Percentiles rank a stretch among this genome's conserved stretches.
These are phyloP conservation scores for Auriscalpium microsporum DNA, from an alignment of 768 basidiomycete genomes.

Conservation along the genomic window DNA sequence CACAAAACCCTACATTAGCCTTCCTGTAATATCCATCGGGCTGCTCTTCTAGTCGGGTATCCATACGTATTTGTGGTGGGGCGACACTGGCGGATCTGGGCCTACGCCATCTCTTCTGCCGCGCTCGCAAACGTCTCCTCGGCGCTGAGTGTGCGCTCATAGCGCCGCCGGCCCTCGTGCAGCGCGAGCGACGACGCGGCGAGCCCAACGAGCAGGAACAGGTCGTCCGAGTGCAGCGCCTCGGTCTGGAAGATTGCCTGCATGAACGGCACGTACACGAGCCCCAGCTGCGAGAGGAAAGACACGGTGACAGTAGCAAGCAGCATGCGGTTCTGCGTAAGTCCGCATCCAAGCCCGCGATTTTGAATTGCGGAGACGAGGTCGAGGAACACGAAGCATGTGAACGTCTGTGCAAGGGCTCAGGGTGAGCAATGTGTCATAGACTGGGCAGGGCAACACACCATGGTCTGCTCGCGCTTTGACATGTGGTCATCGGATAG, in stretches of 20 bases:
- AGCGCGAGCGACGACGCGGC: slow-evolving; percentile 55
- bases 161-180: slow-evolving; percentile 74
- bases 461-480: slow-evolving; percentile 92
- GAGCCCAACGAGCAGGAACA: slow-evolving; percentile 60
- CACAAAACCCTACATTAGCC: no score
- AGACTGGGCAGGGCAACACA: slow-evolving; percentile 25
- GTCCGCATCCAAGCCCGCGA: slow-evolving; percentile 79
- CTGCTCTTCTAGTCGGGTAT: no score
- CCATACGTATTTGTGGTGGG: no score
- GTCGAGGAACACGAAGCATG: slow-evolving; percentile 95
- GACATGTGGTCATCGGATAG: slow-evolving; percentile 79
- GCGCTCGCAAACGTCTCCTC: slow-evolving; percentile 41
- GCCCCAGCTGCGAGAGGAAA: slow-evolving; percentile 70
- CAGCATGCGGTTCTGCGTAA: slow-evolving; percentile 85
- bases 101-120: slow-evolving; percentile 49
- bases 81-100: no score
- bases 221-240: slow-evolving; percentile 58
- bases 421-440: neutral
- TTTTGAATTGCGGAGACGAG: slow-evolving; percentile 92
- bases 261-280: slow-evolving; percentile 88
- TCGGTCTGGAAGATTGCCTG: slow-evolving; percentile 93
- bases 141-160: slow-evolving; percentile 57
- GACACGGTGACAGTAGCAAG: slow-evolving; percentile 82
- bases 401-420: slow-evolving; percentile 67
- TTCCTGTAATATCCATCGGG: no score